phyloP scores from a whole-genome alignment of 2,329 filamentous ascomycete species.

The Lachnellula occidentalis region DNA sequence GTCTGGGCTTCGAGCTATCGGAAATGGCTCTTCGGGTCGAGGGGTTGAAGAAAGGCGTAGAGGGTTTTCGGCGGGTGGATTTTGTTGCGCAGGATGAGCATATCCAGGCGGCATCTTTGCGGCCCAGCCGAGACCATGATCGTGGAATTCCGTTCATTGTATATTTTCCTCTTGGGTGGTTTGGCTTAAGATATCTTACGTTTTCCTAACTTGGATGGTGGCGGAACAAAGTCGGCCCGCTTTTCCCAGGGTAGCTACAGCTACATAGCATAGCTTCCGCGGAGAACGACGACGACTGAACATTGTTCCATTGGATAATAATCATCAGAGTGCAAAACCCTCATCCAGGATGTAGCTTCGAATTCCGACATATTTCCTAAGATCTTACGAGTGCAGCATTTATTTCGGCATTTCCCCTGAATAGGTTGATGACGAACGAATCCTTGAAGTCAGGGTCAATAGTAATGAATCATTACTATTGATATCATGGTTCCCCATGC shows the following conservation, averaged over 20 bases:
- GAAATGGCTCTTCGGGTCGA: constrained; percentile 23
- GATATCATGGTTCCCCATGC: background rate
- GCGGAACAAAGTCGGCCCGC: constrained; percentile 16
- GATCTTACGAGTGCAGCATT: no score
- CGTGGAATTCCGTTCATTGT: constrained; percentile 24
- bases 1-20: constrained; percentile 24
- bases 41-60: constrained; percentile 21
- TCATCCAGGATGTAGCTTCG: background rate
- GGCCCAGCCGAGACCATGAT: constrained; percentile 15
- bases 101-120: constrained; percentile 26
- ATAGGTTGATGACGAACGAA: constrained; percentile 9
- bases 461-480: constrained; percentile 1
- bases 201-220: constrained; percentile 5
- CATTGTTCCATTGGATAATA: background rate
- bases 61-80: constrained; percentile 4
- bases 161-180: background rate
- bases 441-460: background rate
- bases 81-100: constrained; percentile 26
- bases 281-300: no score
- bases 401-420: no score
- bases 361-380: background rate
- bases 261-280: no score
- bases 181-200: constrained; percentile 7
- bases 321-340: background rate
- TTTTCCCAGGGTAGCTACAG: no score